phyloP scores from a whole-genome alignment of 1,139 yeast species.

The Geotrichum restrictum region DNA sequence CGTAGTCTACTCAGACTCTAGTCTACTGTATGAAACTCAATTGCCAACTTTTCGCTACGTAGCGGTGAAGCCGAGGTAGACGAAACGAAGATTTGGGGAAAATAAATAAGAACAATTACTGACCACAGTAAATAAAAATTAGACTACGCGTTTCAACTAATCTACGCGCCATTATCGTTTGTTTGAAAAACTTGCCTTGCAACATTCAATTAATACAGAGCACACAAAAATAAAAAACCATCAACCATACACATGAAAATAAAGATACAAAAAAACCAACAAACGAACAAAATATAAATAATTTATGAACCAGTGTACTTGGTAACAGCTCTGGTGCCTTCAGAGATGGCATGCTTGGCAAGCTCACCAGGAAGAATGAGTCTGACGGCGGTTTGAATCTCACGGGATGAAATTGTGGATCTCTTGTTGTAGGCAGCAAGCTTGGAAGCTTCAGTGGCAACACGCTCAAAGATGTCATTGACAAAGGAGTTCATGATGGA shows the following conservation, averaged over 20 bases:
- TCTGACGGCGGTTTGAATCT: constrained; percentile 98
- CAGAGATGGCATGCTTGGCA: constrained; percentile 98
- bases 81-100: too few species aligned
- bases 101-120: too few species aligned
- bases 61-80: too few species aligned
- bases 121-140: too few species aligned
- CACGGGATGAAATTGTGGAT: constrained; percentile 98
- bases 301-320: constrained; percentile 75
- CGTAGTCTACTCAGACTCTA: too few species aligned
- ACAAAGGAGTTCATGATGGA: constrained; percentile 98
- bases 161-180: too few species aligned
- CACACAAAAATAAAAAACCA: not conserved
- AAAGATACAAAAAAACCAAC: constrained; percentile 5
- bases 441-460: constrained; percentile 97
- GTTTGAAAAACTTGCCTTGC: not conserved
- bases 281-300: constrained; percentile 1
- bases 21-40: too few species aligned
- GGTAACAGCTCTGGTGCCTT: constrained; percentile 99
- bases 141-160: too few species aligned
- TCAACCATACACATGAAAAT: constrained; percentile 2
- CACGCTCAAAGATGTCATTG: constrained; percentile 59
- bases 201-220: constrained; percentile 2
- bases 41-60: too few species aligned
- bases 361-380: constrained; percentile 99
- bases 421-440: constrained; percentile 99